phyloP scores from a whole-genome alignment of 73 alveolate genomes.

The Blepharisma japonicum region DNA sequence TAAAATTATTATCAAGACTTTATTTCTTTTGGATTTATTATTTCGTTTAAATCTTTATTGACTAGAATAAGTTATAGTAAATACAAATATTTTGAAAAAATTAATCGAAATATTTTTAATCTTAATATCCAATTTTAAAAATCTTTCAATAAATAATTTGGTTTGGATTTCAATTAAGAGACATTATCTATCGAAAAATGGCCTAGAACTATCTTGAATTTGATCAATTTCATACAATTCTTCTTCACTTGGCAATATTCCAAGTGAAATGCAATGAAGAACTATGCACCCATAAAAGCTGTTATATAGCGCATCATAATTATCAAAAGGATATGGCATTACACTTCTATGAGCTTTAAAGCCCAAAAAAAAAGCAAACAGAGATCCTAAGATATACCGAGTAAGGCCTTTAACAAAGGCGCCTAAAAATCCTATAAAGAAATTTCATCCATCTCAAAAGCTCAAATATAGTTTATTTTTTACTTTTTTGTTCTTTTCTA shows the following conservation, averaged over 20 bases:
- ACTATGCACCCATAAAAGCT: background rate
- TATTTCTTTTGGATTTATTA: too few relatives aligned
- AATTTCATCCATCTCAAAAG: constrained; percentile 7
- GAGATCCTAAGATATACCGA: background rate
- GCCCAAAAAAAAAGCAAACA: background rate
- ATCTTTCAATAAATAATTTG: too few relatives aligned
- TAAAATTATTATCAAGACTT: too few relatives aligned
- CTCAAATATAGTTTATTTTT: background rate
- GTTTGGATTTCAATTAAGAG: too few relatives aligned
- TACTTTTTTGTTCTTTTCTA: background rate
- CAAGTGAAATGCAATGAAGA: background rate
- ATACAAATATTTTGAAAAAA: too few relatives aligned
- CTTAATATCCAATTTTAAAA: too few relatives aligned
- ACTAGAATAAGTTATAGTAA: too few relatives aligned
- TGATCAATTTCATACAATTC: too few relatives aligned
- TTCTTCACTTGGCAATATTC: background rate
- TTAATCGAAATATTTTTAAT: too few relatives aligned
- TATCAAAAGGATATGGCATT: constrained; percentile 17
- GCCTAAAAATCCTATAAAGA: constrained; percentile 6
- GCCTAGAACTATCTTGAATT: too few relatives aligned
- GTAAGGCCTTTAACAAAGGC: background rate
- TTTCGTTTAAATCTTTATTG: too few relatives aligned
- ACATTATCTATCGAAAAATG: too few relatives aligned
- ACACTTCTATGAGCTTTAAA: background rate
- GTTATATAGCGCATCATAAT: background rate